Conservation (phyloP, 2,329 filamentous ascomycete genomes). For the Exophiala sp. region DNA sequence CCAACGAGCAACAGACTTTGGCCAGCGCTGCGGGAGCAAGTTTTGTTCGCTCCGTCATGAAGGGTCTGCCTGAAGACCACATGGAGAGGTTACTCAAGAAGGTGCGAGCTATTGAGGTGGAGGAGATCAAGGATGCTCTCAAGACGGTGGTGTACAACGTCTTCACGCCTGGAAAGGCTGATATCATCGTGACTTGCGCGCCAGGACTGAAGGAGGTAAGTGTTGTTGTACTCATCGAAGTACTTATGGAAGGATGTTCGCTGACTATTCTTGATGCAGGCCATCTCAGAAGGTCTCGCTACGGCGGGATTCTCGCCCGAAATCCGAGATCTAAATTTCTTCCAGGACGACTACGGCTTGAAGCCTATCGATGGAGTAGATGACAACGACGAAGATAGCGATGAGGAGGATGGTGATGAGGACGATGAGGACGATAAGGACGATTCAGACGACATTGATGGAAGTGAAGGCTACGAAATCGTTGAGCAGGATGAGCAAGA, state of each 20-base stretch:
- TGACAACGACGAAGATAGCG: constrained; percentile 56
- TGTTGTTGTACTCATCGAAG: too few species aligned
- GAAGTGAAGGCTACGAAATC: constrained; percentile 34
- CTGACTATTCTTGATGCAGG: constrained; percentile 44
- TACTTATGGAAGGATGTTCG: too few species aligned
- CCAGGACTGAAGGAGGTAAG: constrained; percentile 77
- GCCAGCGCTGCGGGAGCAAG: constrained; percentile 73
- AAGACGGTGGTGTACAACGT: constrained; percentile 68
- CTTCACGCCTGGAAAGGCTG: constrained; percentile 73
- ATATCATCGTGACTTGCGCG: constrained; percentile 83
- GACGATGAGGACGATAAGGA: constrained; percentile 44
- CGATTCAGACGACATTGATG: constrained; percentile 46
- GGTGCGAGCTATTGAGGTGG: constrained; percentile 67
- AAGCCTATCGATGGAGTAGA: constrained; percentile 57
- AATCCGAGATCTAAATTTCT: constrained; percentile 66
- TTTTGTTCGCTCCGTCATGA: constrained; percentile 75
- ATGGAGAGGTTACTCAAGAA: constrained; percentile 68
- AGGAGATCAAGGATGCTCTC: constrained; percentile 71
- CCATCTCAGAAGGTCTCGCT: constrained; percentile 67
- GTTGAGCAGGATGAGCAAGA: constrained; percentile 3
- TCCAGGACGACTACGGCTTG: constrained; percentile 85
- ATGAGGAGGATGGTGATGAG: constrained; percentile 45
- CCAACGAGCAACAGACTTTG: constrained; percentile 84
- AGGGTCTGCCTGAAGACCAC: constrained; percentile 69
- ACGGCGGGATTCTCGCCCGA: constrained; percentile 72